Evolutionary conservation across 2,329 filamentous ascomycete genomes (phyloP), one percentile per base, ranked within the genome.

Genomic region (Didymellaceae sp.): DNA sequence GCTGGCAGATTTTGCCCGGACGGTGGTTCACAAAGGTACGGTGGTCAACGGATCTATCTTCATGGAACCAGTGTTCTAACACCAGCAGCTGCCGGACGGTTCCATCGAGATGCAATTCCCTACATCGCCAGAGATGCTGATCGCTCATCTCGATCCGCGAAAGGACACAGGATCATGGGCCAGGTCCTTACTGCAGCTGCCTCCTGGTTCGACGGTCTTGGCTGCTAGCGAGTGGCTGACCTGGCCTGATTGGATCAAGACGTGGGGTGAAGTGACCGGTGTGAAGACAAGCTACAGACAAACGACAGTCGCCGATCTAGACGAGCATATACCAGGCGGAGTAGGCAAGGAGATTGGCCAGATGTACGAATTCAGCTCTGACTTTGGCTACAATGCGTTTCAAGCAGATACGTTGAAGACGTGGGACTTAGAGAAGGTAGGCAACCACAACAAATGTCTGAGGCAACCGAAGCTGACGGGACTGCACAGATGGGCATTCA

Each of bases 311-410:
- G 41, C 52, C 14, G 42, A 58, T 37, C 30, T 73, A 3, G 60
- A 58, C 16, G 37, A 45, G 16, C 22, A 56, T 35, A 49, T 66
- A 8, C 52, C 59, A n/a, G 57, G 54, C 6, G 54, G 65, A 42
- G 37, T 66, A 31, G 44, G 65, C 46, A 38, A 51, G 54, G 70
- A 68, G 33, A 57, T 66, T 21, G 65, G 59, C 1, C 63, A 73
- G 26, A 68, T 64, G 52, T 62, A 52, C 7, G 49, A 59, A 16
- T 68, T 65, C 11, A 63, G 64, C 49, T 58, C 52, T 4, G 62
- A 71, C 21, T 70, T 61, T 49, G 71, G 67, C 2, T 74, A 69
- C 50, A 64, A 70, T 54, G 71, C 68, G 1, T 51, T 57, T 6
- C 65, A 72, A 16, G 18, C 33, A 14, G 40, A 50, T n/a, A 51